A percentile compares a stretch with the other conserved stretches of the same genome.
Conservation (phyloP, 2,329 filamentous ascomycete species). For the Neurospora sp. region DNA sequence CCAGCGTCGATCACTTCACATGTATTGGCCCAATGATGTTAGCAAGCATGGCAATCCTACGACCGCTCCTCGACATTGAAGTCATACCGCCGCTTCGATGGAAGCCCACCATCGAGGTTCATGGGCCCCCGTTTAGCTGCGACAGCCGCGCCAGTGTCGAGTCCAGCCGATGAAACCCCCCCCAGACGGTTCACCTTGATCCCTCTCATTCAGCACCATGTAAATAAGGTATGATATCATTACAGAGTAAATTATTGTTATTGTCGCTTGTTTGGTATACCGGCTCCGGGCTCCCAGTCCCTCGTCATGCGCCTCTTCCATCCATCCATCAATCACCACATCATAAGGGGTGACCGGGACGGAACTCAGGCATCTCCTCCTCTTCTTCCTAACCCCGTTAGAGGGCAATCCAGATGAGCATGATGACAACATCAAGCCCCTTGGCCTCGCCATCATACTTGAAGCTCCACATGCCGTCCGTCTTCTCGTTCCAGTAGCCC, state of each 20-base stretch:
- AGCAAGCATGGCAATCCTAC: background rate
- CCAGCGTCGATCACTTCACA: background rate
- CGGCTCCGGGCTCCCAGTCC: background rate
- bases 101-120: background rate
- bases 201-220: background rate
- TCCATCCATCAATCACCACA: background rate
- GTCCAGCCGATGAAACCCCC: background rate
- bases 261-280: background rate
- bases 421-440: conserved; percentile 60
- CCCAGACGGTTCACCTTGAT: background rate
- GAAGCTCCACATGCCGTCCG: conserved; percentile 82
- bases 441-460: conserved; percentile 66
- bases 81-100: background rate
- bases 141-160: background rate
- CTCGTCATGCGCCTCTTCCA: background rate
- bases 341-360: background rate
- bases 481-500: conserved; percentile 85
- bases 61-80: background rate
- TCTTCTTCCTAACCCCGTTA: conserved; percentile 21
- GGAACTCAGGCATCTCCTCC: background rate
- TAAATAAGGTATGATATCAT: background rate
- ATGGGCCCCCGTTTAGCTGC: background rate
- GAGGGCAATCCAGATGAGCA: conserved; percentile 69
- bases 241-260: background rate
- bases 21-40: background rate